Percentiles rank a stretch among this genome's conserved stretches.
Evolutionary conservation across 2,329 filamentous ascomycete genomes (phyloP).

Genomic region (Tolypocladium amazonense): DNA sequence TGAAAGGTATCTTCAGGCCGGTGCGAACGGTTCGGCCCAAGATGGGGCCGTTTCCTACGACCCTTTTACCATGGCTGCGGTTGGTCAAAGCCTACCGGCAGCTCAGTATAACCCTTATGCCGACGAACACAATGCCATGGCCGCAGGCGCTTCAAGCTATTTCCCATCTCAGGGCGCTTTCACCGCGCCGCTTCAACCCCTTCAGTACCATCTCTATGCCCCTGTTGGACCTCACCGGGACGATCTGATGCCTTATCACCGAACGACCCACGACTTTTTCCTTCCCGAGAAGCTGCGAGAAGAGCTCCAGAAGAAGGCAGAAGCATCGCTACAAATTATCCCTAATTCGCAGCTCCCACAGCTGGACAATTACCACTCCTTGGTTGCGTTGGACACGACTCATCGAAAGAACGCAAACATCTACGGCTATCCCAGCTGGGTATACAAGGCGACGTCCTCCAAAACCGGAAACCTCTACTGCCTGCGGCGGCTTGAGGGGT

Average conservation of each 20-base stretch:
- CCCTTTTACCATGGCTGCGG: constrained; percentile 50
- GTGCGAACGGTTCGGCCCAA: constrained; percentile 36
- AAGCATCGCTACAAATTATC: constrained; percentile 75
- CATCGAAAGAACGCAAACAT: constrained; percentile 67
- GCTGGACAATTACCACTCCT: constrained; percentile 82
- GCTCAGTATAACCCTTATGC: constrained; percentile 66
- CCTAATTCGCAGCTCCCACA: constrained; percentile 66
- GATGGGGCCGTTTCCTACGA: constrained; percentile 40
- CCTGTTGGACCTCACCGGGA: constrained; percentile 75
- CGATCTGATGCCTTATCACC: constrained; percentile 74
- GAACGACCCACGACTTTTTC: constrained; percentile 83
- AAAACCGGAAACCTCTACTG: constrained; percentile 87
- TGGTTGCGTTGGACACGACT: constrained; percentile 78
- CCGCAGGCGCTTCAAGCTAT: constrained; percentile 49
- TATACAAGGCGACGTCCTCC: constrained; percentile 85
- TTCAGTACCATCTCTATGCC: constrained; percentile 89
- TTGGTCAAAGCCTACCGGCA: constrained; percentile 38
- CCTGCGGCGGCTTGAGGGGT: constrained; percentile 78
- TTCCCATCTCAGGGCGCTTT: constrained; percentile 51
- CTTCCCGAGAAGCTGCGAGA: constrained; percentile 77
- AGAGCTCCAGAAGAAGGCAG: constrained; percentile 79
- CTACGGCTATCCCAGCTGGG: constrained; percentile 86
- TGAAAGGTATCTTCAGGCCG: constrained; percentile 15
- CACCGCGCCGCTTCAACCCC: constrained; percentile 46
- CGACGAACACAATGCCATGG: constrained; percentile 54